Evolutionary conservation across 192 early-diverging fungal genomes (phyloP), one percentile per base, ranked within the genome.

Genomic region (Obelidium mucronatum): DNA sequence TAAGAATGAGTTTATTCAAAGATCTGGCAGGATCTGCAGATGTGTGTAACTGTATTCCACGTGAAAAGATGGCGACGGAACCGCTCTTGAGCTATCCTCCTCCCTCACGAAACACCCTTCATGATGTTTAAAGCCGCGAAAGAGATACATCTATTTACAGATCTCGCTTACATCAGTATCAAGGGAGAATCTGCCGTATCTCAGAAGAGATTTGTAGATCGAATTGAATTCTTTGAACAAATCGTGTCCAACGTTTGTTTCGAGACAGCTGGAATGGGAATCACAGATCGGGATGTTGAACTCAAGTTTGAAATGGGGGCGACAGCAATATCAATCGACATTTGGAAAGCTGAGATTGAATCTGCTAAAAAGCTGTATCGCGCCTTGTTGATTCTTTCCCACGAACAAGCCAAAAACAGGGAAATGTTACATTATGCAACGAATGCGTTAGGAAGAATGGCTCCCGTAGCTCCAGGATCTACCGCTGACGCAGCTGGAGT

Each of bases 281-380:
- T 66, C 64, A 66, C 64, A 40, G 64, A 30, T 13, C 64, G 64
- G 11, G 64, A 66, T 40, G 64, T 66, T 33, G 64, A 24, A 15
- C 28, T 66, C 64, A 24, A 13, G 34, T 66, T 66, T 40, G 15
- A 13, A 22, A 66, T 30, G 13, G 33, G 19, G 5, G 19, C 35
- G 17, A 19, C 19, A 2, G 19, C 1, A 2, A 39, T n/a, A 1
- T 11, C 13, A 39, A 66, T 66, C 2, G 64, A 66, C 36, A 39
- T 66, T 1, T 66, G 64, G 64, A 66, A 66, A 6, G 40, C 34
- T 40, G 64, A 66, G 64, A 31, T 66, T 39, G 34, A 66, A n/a
- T 39, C 28, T 2, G 64, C 64, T 19, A 31, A 39, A 19, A 19
- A 40, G 19, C 40, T 39, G 17, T 66, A 66, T 39, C 13, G 28